These are phyloP conservation scores for Protoeuglena noctilucae DNA, from an alignment of 139 green algal species.

Conservation along the genomic window DNA sequence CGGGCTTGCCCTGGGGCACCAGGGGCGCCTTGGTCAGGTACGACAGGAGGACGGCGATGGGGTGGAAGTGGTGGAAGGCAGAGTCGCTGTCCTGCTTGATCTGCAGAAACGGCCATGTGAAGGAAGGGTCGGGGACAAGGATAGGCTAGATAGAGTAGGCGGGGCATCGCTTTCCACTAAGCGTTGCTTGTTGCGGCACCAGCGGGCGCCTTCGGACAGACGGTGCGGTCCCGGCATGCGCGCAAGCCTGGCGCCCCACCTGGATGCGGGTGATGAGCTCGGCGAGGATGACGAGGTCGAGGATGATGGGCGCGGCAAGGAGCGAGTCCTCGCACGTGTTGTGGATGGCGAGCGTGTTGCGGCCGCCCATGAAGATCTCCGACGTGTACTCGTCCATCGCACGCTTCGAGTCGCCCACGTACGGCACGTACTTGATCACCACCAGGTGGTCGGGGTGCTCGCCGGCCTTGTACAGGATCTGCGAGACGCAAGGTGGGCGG, in stretches of 20 bases:
- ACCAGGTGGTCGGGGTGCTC: conserved; percentile 96
- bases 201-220: too few species aligned
- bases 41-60: conserved; percentile 74
- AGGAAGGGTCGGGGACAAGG: too few species aligned
- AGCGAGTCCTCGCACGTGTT: conserved; percentile 99
- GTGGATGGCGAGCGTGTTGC: conserved; percentile 97
- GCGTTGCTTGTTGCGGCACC: too few species aligned
- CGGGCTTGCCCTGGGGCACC: conserved; percentile 50
- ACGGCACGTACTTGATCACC: conserved; percentile 99
- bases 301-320: conserved; percentile 92
- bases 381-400: conserved; percentile 98
- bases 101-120: too few species aligned
- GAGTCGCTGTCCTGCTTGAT: conserved; percentile 56
- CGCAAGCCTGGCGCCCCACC: too few species aligned
- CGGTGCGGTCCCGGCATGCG: too few species aligned
- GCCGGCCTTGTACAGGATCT: conserved; percentile 76
- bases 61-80: conserved; percentile 71
- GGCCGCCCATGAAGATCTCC: conserved; percentile 90
- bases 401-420: conserved; percentile 92
- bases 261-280: conserved; percentile 85
- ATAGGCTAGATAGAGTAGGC: too few species aligned
- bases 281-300: conserved; percentile 92
- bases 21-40: conserved; percentile 87
- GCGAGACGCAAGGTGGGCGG: too few species aligned
- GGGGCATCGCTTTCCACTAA: too few species aligned